These are phyloP conservation scores for Helichrysum umbraculigerum DNA, from an alignment of 129 eudicot genomes.

Conservation along the genomic window DNA sequence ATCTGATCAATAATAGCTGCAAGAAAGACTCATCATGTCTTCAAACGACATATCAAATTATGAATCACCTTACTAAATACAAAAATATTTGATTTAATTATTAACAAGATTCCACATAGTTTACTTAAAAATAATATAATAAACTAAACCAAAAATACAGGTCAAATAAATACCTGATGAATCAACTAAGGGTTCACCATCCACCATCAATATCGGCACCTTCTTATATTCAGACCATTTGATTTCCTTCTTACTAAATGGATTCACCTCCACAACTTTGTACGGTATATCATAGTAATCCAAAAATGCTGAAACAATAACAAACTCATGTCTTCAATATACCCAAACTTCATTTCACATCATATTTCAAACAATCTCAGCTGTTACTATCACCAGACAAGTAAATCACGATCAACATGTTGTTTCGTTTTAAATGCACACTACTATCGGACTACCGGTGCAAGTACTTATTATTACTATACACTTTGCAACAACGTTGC, in stretches of 20 bases:
- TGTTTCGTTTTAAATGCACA: not conserved
- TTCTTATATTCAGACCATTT: conserved; percentile 89
- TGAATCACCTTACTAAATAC: not conserved
- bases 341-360: not conserved
- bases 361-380: not conserved
- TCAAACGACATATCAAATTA: conserved; percentile 23
- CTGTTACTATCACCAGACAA: not conserved
- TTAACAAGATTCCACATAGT: not conserved
- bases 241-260: conserved; percentile 80
- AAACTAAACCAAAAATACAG: not conserved
- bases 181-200: conserved; percentile 71
- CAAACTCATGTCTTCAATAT: not conserved
- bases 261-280: conserved; percentile 83
- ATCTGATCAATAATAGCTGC: conserved; percentile 62
- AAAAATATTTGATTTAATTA: not conserved
- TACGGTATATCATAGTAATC: conserved; percentile 81
- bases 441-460: not conserved
- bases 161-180: conserved; percentile 65
- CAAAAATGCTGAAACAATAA: conserved; percentile 60
- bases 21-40: conserved; percentile 20
- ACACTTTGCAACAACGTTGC: not conserved
- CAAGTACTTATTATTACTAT: not conserved
- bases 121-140: not conserved
- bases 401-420: not conserved
- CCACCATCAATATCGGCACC: conserved; percentile 79